Conservation (phyloP, 257 asterid genomes). For the Verbascum thapsus region DNA sequence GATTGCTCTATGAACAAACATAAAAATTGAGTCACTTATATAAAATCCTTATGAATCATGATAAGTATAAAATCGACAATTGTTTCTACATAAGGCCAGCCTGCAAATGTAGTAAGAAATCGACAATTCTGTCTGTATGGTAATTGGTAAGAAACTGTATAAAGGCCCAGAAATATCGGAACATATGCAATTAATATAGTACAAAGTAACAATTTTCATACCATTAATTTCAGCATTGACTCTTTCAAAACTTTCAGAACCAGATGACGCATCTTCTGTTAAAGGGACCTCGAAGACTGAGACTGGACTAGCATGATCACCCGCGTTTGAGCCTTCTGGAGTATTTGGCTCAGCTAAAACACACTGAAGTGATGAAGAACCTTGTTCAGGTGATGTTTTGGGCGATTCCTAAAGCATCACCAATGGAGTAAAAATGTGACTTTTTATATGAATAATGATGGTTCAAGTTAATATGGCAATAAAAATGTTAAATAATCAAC, state of each 20-base stretch:
- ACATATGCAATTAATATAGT: not conserved
- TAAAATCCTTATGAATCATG: no score
- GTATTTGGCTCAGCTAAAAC: constrained; percentile 37
- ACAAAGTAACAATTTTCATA: constrained; percentile 32
- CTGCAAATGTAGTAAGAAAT: constrained; percentile 1
- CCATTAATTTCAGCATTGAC: constrained; percentile 69
- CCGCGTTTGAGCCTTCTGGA: constrained; percentile 53
- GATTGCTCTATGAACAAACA: no score
- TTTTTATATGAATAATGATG: constrained; percentile 1
- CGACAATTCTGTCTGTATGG: not conserved
- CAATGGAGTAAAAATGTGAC: not conserved
- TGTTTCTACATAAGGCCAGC: not conserved
- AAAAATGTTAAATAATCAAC: constrained; percentile 1
- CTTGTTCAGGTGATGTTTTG: constrained; percentile 32
- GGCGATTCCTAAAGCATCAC: constrained; percentile 42
- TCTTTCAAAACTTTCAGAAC: constrained; percentile 55
- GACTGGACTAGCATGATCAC: constrained; percentile 64
- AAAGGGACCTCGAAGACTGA: constrained; percentile 60
- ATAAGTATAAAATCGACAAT: not conserved
- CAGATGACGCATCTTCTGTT: constrained; percentile 46
- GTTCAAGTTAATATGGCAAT: constrained; percentile 11
- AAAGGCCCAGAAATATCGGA: not conserved
- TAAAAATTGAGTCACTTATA: no score
- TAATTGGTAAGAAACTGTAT: not conserved
- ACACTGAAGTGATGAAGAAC: constrained; percentile 22